Base-by-base conservation (phyloP, 2,329 filamentous ascomycete genomes). In the Penicillium thymicola region DNA sequence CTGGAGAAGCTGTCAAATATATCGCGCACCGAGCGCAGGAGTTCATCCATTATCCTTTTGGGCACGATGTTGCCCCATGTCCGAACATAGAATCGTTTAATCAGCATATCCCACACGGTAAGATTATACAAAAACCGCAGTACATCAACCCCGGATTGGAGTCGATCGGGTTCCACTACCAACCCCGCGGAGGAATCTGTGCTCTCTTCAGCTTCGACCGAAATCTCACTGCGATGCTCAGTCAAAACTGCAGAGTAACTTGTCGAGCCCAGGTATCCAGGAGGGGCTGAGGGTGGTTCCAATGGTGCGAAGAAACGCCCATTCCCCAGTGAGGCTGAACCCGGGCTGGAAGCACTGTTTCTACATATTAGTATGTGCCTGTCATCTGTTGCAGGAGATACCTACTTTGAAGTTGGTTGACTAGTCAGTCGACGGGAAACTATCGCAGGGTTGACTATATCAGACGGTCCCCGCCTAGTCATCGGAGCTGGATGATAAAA, bases 401-500 rank as follows among this genome's bases (percentile, higher is more conserved):
- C 61, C 53, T 64, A 69, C 69, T 56, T 66, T 25, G 68, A 68
- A 21, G 57, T 62, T 28, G 62, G 55, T 53, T 61, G 65, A 32
- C 59, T 65, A 5, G 54, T 60, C 30, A 65, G 37, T 28, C 60
- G 60, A 37, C 55, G 65, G 7, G 57, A 47, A 14, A 57, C 56
- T 9, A 59, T 40, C 18, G 30, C 25, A 23, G 52, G 48, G 57
- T 43, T 55, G 9, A 23, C 45, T 45, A 55, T 53, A 28, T 63
- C 59, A 5, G 57, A 59, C 23, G 44, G 54, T 21, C 59, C 59
- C n/a, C 62, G 55, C 30, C 67, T 73, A 21, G 72, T 74, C 72
- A 75, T 75, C 5, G 72, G 72, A 6, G 72, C 70, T 46, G 72
- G 72, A 55, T 75, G 72, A 49, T 75, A 74, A 44, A 72, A 72